Base-by-base conservation (phyloP, 2,329 filamentous ascomycete genomes). In the Lachnum nothofagi region DNA sequence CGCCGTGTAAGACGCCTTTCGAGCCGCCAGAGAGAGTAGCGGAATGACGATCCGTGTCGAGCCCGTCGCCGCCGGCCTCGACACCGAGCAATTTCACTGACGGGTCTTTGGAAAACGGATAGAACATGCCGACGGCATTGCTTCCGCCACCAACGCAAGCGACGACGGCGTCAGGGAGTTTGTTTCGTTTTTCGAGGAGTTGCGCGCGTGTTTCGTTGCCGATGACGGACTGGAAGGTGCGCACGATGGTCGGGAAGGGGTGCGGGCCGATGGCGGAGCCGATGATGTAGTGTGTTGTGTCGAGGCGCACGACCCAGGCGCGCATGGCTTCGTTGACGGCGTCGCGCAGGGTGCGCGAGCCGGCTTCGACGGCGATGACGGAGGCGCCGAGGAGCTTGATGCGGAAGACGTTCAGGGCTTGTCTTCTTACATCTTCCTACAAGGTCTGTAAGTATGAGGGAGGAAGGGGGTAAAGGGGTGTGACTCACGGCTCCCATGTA, bases 71-170 rank as follows among this genome's bases (percentile, higher is more conserved):
- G 31, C 89, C 93, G 10, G 93, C 93, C 73, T 98, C 93, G 2
- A 98, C 91, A 57, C 93, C 93, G 10, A 97, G 76, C 3, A 96
- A 79, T 71, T 91, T 90, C 52, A 98, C 93, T 52, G 77, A 83
- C 0, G 78, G 78, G 62, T 98, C 91, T 35, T 89, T 82, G 55
- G 86, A 78, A 72, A 98, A 98, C 44, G 93, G 93, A 70, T 91
- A 94, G 75, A 98, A 98, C 91, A 97, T 98, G 72, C 93, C 93
- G 3, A 86, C 85, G 2, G 93, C 93, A 67, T 98, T 98, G 67
- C 85, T 91, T 51, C 93, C 93, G 59, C 93, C 93, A 48, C 93
- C 93, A 10, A 98, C 93, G 64, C 93, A 98, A 9, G 93, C 93
- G 14, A 98, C 89, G 19, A 98, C 91, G 0, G 91, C 93, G 60